A percentile compares a stretch with the other conserved stretches of the same genome.
Evolutionary conservation across 1,284 basidiomycete genomes (phyloP).

Genomic region (Tremellales sp.): DNA sequence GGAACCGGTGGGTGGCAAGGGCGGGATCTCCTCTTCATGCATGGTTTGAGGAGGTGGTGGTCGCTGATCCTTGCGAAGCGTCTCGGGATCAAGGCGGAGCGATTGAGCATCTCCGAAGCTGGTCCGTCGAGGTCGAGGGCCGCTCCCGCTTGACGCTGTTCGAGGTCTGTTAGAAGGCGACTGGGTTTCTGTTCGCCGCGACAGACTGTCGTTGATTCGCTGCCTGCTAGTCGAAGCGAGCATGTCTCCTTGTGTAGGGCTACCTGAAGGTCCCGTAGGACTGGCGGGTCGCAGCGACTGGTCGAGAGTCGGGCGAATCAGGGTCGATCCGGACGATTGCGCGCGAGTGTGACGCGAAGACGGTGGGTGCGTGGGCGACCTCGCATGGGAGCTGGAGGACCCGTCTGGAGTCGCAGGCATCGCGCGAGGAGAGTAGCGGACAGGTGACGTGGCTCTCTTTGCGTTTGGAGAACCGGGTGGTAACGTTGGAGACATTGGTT

Average conservation of each 20-base stretch:
- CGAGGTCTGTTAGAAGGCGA: no score
- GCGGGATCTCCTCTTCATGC: slow-evolving; percentile 1
- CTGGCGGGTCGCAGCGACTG: neutral
- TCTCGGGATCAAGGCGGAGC: neutral
- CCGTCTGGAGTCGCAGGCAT: neutral
- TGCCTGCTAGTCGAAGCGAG: neutral
- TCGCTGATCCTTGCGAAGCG: neutral
- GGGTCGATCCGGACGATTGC: neutral
- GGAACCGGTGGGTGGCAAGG: slow-evolving; percentile 4
- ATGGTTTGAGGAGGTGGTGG: neutral
- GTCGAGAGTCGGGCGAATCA: neutral
- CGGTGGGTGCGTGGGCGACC: neutral
- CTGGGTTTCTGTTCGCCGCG: no score
- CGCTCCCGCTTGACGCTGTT: no score
- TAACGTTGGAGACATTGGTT: slow-evolving; percentile 14
- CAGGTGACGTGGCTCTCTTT: neutral
- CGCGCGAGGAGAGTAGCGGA: neutral
- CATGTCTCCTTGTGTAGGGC: neutral
- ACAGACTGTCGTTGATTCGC: no score
- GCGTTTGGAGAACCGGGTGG: slow-evolving; percentile 1
- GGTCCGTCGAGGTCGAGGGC: neutral
- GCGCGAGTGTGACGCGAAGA: neutral
- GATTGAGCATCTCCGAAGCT: neutral
- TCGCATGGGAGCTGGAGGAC: neutral
- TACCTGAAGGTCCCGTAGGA: neutral